Percentiles rank a stretch among this genome's conserved stretches.
Conservation (phyloP, 495 filamentous ascomycete species). For the Aspergillus heteromorphus region DNA sequence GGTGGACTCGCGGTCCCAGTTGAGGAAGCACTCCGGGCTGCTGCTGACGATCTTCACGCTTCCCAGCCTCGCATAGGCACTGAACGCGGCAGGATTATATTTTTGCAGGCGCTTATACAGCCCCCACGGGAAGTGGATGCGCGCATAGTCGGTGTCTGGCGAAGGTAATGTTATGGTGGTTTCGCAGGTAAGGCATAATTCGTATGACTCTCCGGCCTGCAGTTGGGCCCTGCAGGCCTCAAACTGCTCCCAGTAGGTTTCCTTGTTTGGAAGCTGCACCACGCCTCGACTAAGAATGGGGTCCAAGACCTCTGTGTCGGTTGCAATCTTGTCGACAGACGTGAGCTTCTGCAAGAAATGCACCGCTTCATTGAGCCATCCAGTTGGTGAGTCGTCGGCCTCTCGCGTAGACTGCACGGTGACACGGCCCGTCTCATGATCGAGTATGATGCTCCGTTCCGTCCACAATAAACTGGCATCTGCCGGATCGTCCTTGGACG, state of each 20-base stretch:
- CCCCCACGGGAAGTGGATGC: constrained; percentile 49
- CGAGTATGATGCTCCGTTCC: constrained; percentile 73
- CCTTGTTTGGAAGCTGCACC: constrained; percentile 43
- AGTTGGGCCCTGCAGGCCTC: constrained; percentile 66
- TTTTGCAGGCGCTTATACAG: constrained; percentile 66
- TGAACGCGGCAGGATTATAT: constrained; percentile 81
- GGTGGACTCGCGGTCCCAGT: constrained; percentile 51
- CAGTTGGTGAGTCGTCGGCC: constrained; percentile 24
- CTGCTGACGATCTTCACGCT: constrained; percentile 67
- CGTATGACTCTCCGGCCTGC: constrained; percentile 79
- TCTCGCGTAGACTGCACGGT: constrained; percentile 59
- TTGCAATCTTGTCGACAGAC: background rate
- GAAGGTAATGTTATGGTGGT: constrained; percentile 53
- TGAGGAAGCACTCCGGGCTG: constrained; percentile 90
- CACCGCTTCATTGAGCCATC: constrained; percentile 36
- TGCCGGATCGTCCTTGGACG: constrained; percentile 43
- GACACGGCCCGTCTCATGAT: constrained; percentile 56
- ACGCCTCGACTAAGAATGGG: constrained; percentile 27
- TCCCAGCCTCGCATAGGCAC: constrained; percentile 72
- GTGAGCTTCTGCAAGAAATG: constrained; percentile 14
- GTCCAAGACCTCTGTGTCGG: constrained; percentile 24
- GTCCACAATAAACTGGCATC: constrained; percentile 77
- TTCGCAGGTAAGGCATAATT: constrained; percentile 81
- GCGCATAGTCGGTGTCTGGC: constrained; percentile 14
- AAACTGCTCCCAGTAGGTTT: constrained; percentile 60